Evolutionary conservation across 208 protist species (phyloP).

Genomic region (Trypanosoma grayi): DNA sequence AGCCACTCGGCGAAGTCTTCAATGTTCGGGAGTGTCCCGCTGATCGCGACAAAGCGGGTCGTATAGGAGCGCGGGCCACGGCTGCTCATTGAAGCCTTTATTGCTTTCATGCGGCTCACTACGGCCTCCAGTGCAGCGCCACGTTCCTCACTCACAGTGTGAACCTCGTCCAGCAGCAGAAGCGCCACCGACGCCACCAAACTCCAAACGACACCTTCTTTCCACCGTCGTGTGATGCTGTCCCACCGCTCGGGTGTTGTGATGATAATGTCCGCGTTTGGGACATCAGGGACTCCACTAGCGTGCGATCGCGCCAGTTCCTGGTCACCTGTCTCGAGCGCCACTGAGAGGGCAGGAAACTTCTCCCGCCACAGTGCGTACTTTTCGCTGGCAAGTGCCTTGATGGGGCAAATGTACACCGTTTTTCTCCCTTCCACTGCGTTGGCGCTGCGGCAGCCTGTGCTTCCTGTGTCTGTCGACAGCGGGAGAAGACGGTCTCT

Average conservation of each 20-base stretch:
- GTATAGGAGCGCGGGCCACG: neutral
- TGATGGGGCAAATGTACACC: slow-evolving; percentile 92
- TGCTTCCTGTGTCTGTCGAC: neutral
- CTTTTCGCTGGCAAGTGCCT: slow-evolving; percentile 89
- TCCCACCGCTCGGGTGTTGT: slow-evolving; percentile 94
- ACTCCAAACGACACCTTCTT: slow-evolving; percentile 61
- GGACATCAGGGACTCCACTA: slow-evolving; percentile 37
- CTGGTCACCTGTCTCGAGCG: slow-evolving; percentile 97
- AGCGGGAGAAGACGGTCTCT: slow-evolving; percentile 30
- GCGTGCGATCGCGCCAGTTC: slow-evolving; percentile 40
- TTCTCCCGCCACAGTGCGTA: slow-evolving; percentile 59
- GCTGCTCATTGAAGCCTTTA: slow-evolving; percentile 32
- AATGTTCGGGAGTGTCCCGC: slow-evolving; percentile 93
- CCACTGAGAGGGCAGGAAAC: slow-evolving; percentile 78
- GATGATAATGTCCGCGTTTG: slow-evolving; percentile 79
- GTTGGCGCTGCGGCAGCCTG: neutral
- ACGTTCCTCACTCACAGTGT: slow-evolving; percentile 90
- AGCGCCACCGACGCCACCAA: slow-evolving; percentile 78
- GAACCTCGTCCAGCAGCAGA: slow-evolving; percentile 92
- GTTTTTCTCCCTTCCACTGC: slow-evolving; percentile 41
- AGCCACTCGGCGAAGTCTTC: slow-evolving; percentile 90
- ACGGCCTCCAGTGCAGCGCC: slow-evolving; percentile 91
- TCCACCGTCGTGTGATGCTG: slow-evolving; percentile 91
- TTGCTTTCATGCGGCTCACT: slow-evolving; percentile 89
- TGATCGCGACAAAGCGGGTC: slow-evolving; percentile 86